Evolutionary conservation across 1,284 basidiomycete species (phyloP), one percentile per base, ranked within the genome.

Genomic region (Fomitopsis palustris): DNA sequence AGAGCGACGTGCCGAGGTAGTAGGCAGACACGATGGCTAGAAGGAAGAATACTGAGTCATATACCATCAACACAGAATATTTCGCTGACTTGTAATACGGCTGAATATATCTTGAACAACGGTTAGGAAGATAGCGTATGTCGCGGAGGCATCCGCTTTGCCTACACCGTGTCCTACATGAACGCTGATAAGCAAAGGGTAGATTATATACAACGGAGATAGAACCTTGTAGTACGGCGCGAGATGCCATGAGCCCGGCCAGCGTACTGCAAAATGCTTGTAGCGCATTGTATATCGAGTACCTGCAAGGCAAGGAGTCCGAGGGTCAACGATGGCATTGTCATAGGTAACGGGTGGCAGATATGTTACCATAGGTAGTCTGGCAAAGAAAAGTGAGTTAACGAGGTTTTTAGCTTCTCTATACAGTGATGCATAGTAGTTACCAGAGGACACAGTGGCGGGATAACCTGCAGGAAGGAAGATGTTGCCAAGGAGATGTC

Each of bases 221-320:
- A 12, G n/a, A 57, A 85, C 87, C 86, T 79, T 88, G 83, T 14
- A 90, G 73, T 3, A 85, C 80, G n/a, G 87, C 86, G 62, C 87
- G 75, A 4, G 86, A 87, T 2, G 87, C 83, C 23, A 88, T 69
- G 33, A 89, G 72, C 0, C 83, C 77, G 0, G 85, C 81, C 1
- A 89, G 71, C 0, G 86, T 86, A 64, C 83, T 88, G 66, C 85
- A 88, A 64, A 87, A 88, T 2, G 86, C 84, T 71, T 88, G 87
- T 2, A 87, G 59, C 0, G 84, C 84, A 62, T 89, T 88, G 64
- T 82, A 79, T 16, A 84, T 74, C 66, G 88, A 86, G 66, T 87
- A 88, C 59, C 71, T 74, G 53, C 4, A 41, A 27, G 27, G 29
- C 17, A 42, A n/a, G n/a, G n/a, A n/a, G n/a, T n/a, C n/a, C n/a